Evolutionary conservation across 2,329 filamentous ascomycete genomes (phyloP).

Genomic region (Hortaea sp.): DNA sequence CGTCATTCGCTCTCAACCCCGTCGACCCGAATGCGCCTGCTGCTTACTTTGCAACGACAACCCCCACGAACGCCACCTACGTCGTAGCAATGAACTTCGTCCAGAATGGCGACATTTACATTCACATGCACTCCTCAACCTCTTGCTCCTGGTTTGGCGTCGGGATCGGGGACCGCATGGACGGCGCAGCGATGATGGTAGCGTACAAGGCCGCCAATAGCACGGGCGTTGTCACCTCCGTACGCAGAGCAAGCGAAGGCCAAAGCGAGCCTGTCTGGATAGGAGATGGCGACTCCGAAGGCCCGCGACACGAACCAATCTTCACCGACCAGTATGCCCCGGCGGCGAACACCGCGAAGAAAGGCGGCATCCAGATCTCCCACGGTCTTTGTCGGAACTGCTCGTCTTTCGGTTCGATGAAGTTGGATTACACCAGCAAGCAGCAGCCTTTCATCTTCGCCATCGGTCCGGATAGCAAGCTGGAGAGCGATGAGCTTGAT

Average conservation of each 20-base stretch:
- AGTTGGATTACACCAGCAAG: constrained; percentile 23
- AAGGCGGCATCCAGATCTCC: constrained; percentile 20
- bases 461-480: constrained; percentile 26
- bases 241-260: constrained; percentile 23
- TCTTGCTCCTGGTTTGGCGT: constrained; percentile 17
- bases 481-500: constrained; percentile 19
- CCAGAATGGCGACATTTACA: constrained; percentile 20
- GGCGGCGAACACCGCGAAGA: constrained; percentile 16
- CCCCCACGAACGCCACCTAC: constrained; percentile 7
- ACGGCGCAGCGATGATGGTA: constrained; percentile 34
- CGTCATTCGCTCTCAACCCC: neutral
- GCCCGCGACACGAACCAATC: neutral
- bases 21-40: constrained; percentile 11
- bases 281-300: constrained; percentile 15
- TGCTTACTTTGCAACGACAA: constrained; percentile 16
- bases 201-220: constrained; percentile 22
- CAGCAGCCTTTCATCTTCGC: constrained; percentile 34
- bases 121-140: constrained; percentile 22
- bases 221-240: constrained; percentile 24
- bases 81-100: constrained; percentile 19
- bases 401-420: constrained; percentile 26
- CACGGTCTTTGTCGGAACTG: constrained; percentile 31
- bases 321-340: constrained; percentile 23
- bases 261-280: constrained; percentile 27
- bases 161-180: constrained; percentile 35